phyloP scores from a whole-genome alignment of 2,329 filamentous ascomycete species.

The Colletotrichum navitas region DNA sequence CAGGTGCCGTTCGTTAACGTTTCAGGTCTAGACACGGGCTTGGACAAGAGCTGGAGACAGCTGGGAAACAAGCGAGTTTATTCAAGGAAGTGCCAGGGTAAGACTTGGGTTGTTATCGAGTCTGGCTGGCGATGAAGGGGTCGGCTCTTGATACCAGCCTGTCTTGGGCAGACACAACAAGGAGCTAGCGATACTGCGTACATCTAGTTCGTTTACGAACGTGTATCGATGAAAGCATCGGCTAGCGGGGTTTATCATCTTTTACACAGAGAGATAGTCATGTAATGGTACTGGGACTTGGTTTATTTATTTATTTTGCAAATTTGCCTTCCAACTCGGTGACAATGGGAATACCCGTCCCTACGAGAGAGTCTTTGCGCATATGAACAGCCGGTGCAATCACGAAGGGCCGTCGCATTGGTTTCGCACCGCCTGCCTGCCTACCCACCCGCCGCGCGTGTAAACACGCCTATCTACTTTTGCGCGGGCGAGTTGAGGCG shows the following conservation, averaged over 20 bases:
- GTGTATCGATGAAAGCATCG: slow-evolving; percentile 33
- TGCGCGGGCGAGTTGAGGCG: neutral
- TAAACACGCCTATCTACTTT: neutral
- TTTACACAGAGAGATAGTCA: slow-evolving; percentile 24
- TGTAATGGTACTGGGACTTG: slow-evolving; percentile 28
- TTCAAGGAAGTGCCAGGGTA: slow-evolving; percentile 15
- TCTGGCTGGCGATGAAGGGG: slow-evolving; percentile 9
- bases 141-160: slow-evolving; percentile 5
- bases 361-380: neutral
- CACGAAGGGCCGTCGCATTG: neutral
- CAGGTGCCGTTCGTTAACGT: slow-evolving; percentile 34
- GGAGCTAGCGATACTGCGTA: slow-evolving; percentile 36
- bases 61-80: slow-evolving; percentile 28
- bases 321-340: neutral
- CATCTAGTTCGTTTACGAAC: slow-evolving; percentile 29
- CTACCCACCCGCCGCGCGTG: neutral
- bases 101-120: slow-evolving; percentile 9
- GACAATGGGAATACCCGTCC: neutral
- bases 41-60: slow-evolving; percentile 33
- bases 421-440: neutral
- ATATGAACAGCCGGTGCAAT: neutral
- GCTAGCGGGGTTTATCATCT: slow-evolving; percentile 24
- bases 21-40: slow-evolving; percentile 17
- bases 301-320: slow-evolving; percentile 1
- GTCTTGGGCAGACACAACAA: slow-evolving; percentile 22